Base-by-base conservation (phyloP, 306 rosid genomes). In the Ammopiptanthus mongolicus region DNA sequence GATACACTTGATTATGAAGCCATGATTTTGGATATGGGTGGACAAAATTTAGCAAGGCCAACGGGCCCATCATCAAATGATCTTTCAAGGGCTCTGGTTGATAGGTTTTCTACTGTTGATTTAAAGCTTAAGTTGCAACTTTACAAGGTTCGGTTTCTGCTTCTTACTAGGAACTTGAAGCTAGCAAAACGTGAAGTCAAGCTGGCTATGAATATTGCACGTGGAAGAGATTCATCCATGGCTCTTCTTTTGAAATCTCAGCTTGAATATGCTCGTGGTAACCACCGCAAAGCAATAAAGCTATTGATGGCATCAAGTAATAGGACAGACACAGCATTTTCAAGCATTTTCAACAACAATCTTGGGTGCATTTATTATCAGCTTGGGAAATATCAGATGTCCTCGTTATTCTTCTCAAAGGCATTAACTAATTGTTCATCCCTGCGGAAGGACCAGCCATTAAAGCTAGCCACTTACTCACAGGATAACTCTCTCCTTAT, bases 241-340 rank as follows among this genome's bases (percentile, higher is more conserved):
- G 99, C 98, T 73, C 96, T 96, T 78, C 88, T 96, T 65, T 79
- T 96, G 88, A 96, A 96, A 88, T 93, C 99, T 73, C 93, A 96
- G 78, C 93, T 96, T 31, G 97, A 96, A 86, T 96, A 87, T 84
- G 93, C 96, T 51, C 99, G 98, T 68, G 97, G 98, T 71, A 96
- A 92, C 86, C 90, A 90, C 78, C 97, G 97, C 59, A 96, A 96
- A 80, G 98, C 99, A 73, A 89, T 96, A 77, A 96, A 96, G 90
- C 89, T 96, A 71, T 86, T 96, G 86, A 81, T 90, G 86, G 93
- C 98, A 60, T 92, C 99, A 28, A 88, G 85, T 59, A 87, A 89
- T 83, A 86, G 92, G 65, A 83, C 97, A 33, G 99, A 96, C 74
- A 59, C 81, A 8, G 86, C 87, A 65, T 87, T 91, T 73, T 83